A percentile compares a stretch with the other conserved stretches of the same genome.
phyloP scores from a whole-genome alignment of 1,284 basidiomycete species.

The Sporisorium sorghi region DNA sequence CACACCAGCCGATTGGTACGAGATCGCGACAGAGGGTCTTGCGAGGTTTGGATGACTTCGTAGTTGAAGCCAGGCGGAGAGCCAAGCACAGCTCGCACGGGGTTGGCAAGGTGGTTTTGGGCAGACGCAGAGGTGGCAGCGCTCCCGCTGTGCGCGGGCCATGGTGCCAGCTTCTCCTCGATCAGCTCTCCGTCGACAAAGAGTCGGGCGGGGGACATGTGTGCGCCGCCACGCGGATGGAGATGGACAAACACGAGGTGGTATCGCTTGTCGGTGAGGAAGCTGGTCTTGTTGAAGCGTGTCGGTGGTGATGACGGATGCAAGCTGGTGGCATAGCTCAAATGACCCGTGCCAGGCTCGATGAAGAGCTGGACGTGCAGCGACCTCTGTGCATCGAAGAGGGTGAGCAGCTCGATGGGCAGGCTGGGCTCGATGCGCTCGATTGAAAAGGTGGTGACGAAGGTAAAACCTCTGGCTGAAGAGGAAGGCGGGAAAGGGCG shows the following conservation, averaged over 20 bases:
- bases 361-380: conserved; percentile 48
- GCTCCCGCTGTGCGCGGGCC: conserved; percentile 31
- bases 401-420: conserved; percentile 52
- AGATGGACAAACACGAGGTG: conserved; percentile 58
- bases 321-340: conserved; percentile 43
- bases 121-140: conserved; percentile 14
- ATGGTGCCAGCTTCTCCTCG: conserved; percentile 49
- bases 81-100: conserved; percentile 52
- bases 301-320: conserved; percentile 18
- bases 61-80: conserved; percentile 34
- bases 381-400: conserved; percentile 52
- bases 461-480: conserved; percentile 49
- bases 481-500: conserved; percentile 56
- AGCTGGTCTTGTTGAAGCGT: conserved; percentile 37
- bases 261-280: conserved; percentile 37
- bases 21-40: background rate
- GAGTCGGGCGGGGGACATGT: conserved; percentile 50
- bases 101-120: conserved; percentile 6
- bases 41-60: background rate
- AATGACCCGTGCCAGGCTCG: conserved; percentile 44
- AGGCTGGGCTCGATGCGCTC: conserved; percentile 51
- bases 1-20: conserved; percentile 48
- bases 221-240: conserved; percentile 39
- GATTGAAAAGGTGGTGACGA: conserved; percentile 49
- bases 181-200: conserved; percentile 59